Evolutionary conservation across 805 yeast species (phyloP), one percentile per base, ranked within the genome.

Genomic region (Metschnikowia proteae): DNA sequence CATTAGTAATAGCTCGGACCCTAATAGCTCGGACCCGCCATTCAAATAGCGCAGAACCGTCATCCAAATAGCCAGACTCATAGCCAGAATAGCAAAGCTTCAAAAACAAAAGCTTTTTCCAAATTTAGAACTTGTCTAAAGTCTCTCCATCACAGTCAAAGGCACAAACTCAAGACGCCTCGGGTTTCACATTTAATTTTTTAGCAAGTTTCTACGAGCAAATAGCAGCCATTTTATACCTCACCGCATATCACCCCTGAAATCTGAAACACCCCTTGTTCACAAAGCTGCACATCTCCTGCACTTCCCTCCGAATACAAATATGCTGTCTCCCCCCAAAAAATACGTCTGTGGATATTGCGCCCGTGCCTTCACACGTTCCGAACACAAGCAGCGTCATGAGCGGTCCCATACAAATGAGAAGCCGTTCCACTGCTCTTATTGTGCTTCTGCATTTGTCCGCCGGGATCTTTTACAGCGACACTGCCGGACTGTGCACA

Each of bases 351-450:
- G 96, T 67, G 81, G 86, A 5, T 86, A 80, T 61, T 87, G 96
- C 59, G 87, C 90, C 30, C 73, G 91, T 53, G 84, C 88, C 5
- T 86, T 86, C 60, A 81, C 89, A n/a, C 70, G 94, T 45, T 79
- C 86, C 8, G 94, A 86, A 62, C 94, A 86, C 64, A 78, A 84
- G 56, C 80, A 84, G 37, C 76, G 94, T 43, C 94, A 86, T 59
- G 92, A 86, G 63, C 68, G 91, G 27, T 82, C 89, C 1, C 94
- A 86, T 61, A 85, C 90, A 10, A 85, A 85, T 58, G 88, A 83
- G 59, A 81, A 88, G 53, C 95, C 95, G 0, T 87, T 84, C 67
- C 81, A 81, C 50, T 87, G 96, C 59, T 71, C 78, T 32, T 75
- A 81, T 45, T 87, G 95, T 61, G 74, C 82, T 7, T 78, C 84